A percentile compares a stretch with the other conserved stretches of the same genome.
Conservation (phyloP, 2,329 filamentous ascomycete genomes). For the Trichoderma koningii region DNA sequence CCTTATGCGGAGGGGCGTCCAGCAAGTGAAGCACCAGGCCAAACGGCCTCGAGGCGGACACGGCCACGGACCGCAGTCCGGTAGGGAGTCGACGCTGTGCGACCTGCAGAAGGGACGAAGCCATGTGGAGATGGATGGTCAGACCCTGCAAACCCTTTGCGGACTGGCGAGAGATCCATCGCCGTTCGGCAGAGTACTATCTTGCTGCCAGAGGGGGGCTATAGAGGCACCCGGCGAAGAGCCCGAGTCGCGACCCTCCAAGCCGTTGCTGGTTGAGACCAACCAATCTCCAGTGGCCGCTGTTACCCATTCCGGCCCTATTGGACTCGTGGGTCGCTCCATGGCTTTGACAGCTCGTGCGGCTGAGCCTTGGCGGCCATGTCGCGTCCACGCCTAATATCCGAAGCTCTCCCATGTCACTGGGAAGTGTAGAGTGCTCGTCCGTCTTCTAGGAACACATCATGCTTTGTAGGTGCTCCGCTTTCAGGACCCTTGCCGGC, state of each 20-base stretch:
- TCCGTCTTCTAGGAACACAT: too few species aligned
- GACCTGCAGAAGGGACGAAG: slow-evolving; percentile 10
- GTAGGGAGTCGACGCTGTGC: slow-evolving; percentile 9
- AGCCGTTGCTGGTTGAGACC: neutral
- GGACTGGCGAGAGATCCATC: neutral
- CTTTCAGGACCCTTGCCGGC: neutral
- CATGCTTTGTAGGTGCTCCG: neutral
- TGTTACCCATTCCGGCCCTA: neutral
- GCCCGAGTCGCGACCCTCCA: neutral
- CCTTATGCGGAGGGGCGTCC: slow-evolving; percentile 16
- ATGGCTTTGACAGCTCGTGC: slow-evolving; percentile 8
- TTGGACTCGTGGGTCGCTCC: neutral
- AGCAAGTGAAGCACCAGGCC: neutral
- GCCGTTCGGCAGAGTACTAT: neutral
- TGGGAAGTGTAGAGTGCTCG: neutral
- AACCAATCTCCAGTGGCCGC: neutral
- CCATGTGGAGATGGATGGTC: slow-evolving; percentile 16
- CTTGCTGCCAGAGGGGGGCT: neutral
- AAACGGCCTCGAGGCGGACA: neutral
- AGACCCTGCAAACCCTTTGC: slow-evolving; percentile 1
- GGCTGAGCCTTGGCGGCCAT: slow-evolving; percentile 1
- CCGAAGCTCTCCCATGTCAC: neutral
- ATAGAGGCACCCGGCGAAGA: neutral
- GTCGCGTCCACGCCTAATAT: neutral
- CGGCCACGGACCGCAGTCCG: neutral